A percentile compares a stretch with the other conserved stretches of the same genome.
Evolutionary conservation across 148 eudicot genomes (phyloP).

Genomic region (Beta vulgaris): DNA sequence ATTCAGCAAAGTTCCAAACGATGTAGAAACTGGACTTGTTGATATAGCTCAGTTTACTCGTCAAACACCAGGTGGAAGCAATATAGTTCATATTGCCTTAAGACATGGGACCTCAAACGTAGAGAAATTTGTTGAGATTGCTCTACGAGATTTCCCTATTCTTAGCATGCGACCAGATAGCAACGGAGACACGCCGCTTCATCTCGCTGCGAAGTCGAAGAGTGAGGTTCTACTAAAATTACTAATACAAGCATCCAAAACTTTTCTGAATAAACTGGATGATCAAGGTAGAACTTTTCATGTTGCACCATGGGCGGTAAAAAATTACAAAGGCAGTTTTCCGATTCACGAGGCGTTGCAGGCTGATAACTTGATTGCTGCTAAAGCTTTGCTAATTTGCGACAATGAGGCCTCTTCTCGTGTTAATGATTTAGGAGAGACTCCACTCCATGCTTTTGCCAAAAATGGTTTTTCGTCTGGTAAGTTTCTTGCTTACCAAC

Average conservation of each 20-base stretch:
- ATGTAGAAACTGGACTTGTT: neutral
- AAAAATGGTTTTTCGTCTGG: neutral
- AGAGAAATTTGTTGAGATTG: neutral
- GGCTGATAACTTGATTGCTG: neutral
- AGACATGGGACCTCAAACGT: neutral
- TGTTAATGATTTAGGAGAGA: conserved; percentile 9
- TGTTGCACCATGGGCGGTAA: neutral
- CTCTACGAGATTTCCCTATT: neutral
- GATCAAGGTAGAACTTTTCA: neutral
- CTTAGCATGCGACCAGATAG: neutral
- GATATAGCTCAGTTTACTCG: neutral
- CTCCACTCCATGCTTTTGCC: conserved; percentile 4
- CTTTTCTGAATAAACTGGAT: too few species aligned
- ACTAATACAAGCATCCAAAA: neutral
- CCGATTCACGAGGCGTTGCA: conserved; percentile 12
- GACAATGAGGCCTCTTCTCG: neutral
- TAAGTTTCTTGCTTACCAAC: neutral
- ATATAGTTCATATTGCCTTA: conserved; percentile 10
- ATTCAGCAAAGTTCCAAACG: neutral
- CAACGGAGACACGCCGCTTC: conserved; percentile 19
- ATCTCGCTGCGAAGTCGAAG: conserved; percentile 14
- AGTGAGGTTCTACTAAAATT: neutral
- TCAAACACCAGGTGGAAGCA: conserved; percentile 14
- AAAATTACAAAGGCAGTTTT: neutral
- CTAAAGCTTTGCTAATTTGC: neutral